Evolutionary conservation across 495 filamentous ascomycete genomes (phyloP).

Genomic region (Aspergillus hancockii): DNA sequence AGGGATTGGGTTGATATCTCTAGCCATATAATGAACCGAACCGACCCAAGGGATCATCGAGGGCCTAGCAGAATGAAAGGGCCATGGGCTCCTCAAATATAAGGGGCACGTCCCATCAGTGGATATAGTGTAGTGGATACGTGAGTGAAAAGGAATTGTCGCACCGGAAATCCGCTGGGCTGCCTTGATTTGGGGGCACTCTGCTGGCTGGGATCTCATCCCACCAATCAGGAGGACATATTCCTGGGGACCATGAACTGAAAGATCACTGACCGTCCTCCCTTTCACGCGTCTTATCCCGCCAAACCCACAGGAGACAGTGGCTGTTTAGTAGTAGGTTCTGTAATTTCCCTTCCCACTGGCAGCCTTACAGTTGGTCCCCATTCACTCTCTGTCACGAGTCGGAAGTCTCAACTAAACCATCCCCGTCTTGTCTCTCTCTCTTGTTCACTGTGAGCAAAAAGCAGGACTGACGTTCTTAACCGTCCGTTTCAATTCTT

Average conservation of each 20-base stretch:
- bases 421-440: neutral
- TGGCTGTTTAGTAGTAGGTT: neutral
- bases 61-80: neutral
- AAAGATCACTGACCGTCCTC: neutral
- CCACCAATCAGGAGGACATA: conserved; percentile 21
- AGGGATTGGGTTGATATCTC: neutral
- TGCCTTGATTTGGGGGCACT: neutral
- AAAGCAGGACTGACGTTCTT: neutral
- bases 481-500: neutral
- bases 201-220: conserved; percentile 20
- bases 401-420: neutral
- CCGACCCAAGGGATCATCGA: neutral
- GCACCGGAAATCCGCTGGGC: neutral
- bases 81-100: neutral
- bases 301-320: neutral
- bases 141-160: neutral
- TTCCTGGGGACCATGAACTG: neutral
- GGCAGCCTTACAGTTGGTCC: neutral
- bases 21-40: neutral
- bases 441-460: neutral
- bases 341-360: neutral
- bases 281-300: neutral
- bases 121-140: neutral
- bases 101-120: neutral
- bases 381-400: neutral